These are phyloP conservation scores for Aspergillus indologenus DNA, from an alignment of 495 filamentous ascomycete genomes.

Conservation along the genomic window DNA sequence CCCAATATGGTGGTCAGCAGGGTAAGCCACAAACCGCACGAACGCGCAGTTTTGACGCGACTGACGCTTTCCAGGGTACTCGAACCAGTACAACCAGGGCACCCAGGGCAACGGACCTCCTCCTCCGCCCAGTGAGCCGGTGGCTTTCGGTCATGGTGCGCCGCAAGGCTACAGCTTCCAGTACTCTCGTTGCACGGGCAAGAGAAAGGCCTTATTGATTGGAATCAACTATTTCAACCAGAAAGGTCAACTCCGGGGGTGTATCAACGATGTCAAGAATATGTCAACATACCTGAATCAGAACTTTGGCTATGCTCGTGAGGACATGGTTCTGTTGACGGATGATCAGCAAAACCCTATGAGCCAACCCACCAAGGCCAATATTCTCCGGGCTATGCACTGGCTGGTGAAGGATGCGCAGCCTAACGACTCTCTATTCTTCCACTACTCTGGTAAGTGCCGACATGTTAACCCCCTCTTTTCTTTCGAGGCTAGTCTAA, in stretches of 20 bases:
- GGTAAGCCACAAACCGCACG: conserved; percentile 13
- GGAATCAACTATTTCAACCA: conserved; percentile 98
- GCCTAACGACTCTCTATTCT: conserved; percentile 95
- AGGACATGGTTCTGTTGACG: conserved; percentile 97
- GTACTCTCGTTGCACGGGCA: conserved; percentile 89
- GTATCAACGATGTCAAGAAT: conserved; percentile 98
- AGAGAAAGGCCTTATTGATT: conserved; percentile 88
- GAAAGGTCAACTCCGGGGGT: conserved; percentile 85
- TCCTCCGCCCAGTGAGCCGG: conserved; percentile 41
- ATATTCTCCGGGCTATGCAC: conserved; percentile 96
- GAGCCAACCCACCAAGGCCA: conserved; percentile 94
- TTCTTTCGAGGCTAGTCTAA: conserved; percentile 4
- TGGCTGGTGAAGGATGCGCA: conserved; percentile 95
- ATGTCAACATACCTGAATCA: conserved; percentile 91
- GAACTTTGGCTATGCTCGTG: conserved; percentile 87
- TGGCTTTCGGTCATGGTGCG: conserved; percentile 73
- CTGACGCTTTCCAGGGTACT: conserved; percentile 18
- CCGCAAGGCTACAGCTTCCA: conserved; percentile 77
- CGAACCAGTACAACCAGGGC: conserved; percentile 35
- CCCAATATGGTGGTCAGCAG: conserved; percentile 34
- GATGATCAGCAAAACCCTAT: conserved; percentile 97
- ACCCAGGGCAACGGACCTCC: conserved; percentile 33
- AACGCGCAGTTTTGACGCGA: not conserved
- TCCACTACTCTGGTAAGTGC: conserved; percentile 89
- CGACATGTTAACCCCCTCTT: not conserved